Evolutionary conservation across 371 early-diverging fungal genomes (phyloP), one percentile per base, ranked within the genome.

Genomic region (Parasitella parasitica): DNA sequence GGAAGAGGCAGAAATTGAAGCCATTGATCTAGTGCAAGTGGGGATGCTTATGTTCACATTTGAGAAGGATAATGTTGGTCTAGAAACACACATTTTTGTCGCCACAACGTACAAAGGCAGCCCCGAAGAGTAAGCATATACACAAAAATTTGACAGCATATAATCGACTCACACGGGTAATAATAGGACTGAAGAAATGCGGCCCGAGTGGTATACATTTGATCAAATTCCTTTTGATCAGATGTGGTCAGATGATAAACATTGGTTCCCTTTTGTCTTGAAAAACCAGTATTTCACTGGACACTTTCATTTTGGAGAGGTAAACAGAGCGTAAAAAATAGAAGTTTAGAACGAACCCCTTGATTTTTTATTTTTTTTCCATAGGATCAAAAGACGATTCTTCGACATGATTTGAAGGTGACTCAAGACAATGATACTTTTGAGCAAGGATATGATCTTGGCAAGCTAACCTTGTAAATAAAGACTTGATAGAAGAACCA

Each of bases 1-100:
- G 61, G 91, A 91, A 66, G 89, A 89, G 51, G 77, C 85, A 6
- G 79, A 80, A n/a, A 70, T 91, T 20, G 59, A 70, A 15, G 77
- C 83, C 7, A 52, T 72, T 26, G 55, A 70, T 6, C 57, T 90
- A 58, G 38, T 64, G 2, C 77, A 78, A 43, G 74, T 81, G 0
- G 90, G 88, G 3, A 55, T 89, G 9, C 72, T 84, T 6, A 63
- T 82, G 22, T 90, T 91, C 67, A 72, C 76, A 4, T 84, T 88
- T 67, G 81, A 77, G 28, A 67, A 77, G 18, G 79, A 84, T 30
- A 77, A 81, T 0, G 64, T 75, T 7, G 82, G 68, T 12, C 58
- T 86, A 4, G 86, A 89, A 64, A 78, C 78, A 0, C 89, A 87
- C 67, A 79, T 89, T 8, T 90, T 81, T 66, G 64, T 59, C 1